phyloP scores from a whole-genome alignment of 768 basidiomycete species.

The Coprinellus micaceus region DNA sequence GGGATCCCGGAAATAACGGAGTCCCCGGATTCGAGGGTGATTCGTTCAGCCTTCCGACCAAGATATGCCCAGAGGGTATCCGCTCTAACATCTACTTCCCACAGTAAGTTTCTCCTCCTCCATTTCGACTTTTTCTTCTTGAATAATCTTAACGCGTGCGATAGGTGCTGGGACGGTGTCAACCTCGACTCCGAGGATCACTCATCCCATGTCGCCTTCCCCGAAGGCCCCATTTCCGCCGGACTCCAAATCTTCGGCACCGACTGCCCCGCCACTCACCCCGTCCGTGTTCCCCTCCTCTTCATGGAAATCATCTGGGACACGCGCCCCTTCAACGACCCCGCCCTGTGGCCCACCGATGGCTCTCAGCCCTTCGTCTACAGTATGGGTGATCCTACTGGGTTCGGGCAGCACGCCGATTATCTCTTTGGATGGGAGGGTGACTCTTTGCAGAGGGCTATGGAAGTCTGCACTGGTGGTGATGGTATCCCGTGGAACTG shows the following conservation, averaged over 20 bases:
- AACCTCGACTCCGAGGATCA: constrained; percentile 9
- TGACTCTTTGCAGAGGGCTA: constrained; percentile 10
- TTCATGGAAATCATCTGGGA: constrained; percentile 13
- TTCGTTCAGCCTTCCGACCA: constrained; percentile 2
- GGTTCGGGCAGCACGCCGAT: constrained; percentile 11
- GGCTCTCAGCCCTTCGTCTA: constrained; percentile 9
- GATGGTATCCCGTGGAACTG: constrained; percentile 10
- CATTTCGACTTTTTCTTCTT: background rate
- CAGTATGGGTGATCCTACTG: constrained; percentile 13
- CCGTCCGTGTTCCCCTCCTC: constrained; percentile 8
- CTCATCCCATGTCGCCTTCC: constrained; percentile 8
- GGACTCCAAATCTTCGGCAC: constrained; percentile 8
- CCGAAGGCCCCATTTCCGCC: background rate
- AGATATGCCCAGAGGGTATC: constrained; percentile 8
- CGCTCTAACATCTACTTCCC: constrained; percentile 13
- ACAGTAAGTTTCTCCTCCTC: background rate
- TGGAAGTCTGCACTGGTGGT: constrained; percentile 9
- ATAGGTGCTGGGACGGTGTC: constrained; percentile 11
- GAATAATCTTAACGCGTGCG: background rate
- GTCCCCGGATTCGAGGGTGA: constrained; percentile 6
- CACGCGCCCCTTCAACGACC: constrained; percentile 11
- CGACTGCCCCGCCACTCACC: constrained; percentile 9
- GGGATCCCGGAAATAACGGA: constrained; percentile 4
- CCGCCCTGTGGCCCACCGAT: constrained; percentile 8
- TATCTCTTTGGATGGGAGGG: constrained; percentile 14